Evolutionary conservation across 164 flowering plant genomes (phyloP).

Genomic region (Dillenia suffruticosa): DNA sequence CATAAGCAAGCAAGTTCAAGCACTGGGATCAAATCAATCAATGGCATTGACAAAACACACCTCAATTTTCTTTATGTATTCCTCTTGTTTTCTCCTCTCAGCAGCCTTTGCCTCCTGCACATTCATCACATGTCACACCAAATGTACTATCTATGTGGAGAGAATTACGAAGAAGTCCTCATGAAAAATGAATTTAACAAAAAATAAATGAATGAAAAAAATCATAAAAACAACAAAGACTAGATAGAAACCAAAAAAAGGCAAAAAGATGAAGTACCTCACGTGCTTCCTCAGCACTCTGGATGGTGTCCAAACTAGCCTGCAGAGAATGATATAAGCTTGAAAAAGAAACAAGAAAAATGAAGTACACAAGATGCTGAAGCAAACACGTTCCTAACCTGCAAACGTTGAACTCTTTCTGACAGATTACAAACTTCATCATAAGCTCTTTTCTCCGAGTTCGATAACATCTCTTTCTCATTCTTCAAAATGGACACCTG

Average conservation of each 20-base stretch:
- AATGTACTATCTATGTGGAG: too few relatives aligned
- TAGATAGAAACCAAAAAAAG: not conserved
- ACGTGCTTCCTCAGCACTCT: conserved; percentile 71
- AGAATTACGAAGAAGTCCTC: not conserved
- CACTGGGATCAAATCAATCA: too few relatives aligned
- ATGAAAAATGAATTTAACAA: not conserved
- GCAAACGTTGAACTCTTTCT: conserved; percentile 74
- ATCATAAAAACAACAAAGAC: not conserved
- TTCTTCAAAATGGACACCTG: conserved; percentile 71
- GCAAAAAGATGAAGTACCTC: conserved; percentile 43
- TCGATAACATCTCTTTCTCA: conserved; percentile 69
- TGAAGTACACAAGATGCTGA: not conserved
- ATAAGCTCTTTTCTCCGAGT: conserved; percentile 79
- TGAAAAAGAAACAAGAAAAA: not conserved
- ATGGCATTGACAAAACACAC: conserved; percentile 23
- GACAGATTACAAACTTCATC: conserved; percentile 82
- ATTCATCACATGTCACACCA: not conserved
- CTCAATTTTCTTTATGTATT: conserved; percentile 56
- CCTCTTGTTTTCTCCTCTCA: conserved; percentile 70
- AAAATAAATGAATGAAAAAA: not conserved
- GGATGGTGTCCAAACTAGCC: conserved; percentile 84
- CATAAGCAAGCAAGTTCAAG: too few relatives aligned
- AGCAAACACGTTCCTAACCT: conserved; percentile 34
- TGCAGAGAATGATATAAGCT: conserved; percentile 21
- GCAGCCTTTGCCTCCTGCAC: conserved; percentile 63